phyloP scores from a whole-genome alignment of 306 rosid species.

The Prunus mume region DNA sequence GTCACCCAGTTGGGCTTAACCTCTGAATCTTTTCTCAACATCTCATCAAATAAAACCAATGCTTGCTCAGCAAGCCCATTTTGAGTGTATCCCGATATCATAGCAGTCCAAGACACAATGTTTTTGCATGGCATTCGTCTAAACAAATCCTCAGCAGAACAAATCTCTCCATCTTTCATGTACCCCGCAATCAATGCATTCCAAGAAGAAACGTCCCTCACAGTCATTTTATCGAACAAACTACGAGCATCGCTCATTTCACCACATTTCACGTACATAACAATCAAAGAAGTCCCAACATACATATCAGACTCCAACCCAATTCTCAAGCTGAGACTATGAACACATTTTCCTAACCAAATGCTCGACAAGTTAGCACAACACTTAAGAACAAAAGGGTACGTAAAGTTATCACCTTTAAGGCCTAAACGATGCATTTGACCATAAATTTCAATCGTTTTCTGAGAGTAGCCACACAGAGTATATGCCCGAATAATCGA shows the following conservation, averaged over 20 bases:
- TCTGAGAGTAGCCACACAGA: slow-evolving; percentile 7
- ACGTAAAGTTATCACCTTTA: slow-evolving; percentile 24
- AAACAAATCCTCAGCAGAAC: slow-evolving; percentile 25
- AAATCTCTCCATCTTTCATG: slow-evolving; percentile 24
- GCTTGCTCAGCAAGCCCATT: slow-evolving; percentile 29
- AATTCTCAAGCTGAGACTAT: slow-evolving; percentile 20
- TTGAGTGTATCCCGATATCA: slow-evolving; percentile 28
- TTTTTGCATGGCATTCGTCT: slow-evolving; percentile 8
- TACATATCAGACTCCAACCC: slow-evolving; percentile 23
- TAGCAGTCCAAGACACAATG: slow-evolving; percentile 28
- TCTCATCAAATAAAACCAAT: slow-evolving; percentile 21
- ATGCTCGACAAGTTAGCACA: slow-evolving; percentile 7
- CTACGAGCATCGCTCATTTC: slow-evolving; percentile 15
- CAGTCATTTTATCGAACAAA: slow-evolving; percentile 21
- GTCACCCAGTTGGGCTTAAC: slow-evolving; percentile 33
- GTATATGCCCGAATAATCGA: slow-evolving; percentile 26
- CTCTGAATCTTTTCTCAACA: slow-evolving; percentile 12
- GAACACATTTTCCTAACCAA: slow-evolving; percentile 24
- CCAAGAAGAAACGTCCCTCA: slow-evolving; percentile 18
- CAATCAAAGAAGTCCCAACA: slow-evolving; percentile 28
- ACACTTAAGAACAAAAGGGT: slow-evolving; percentile 25
- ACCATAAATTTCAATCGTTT: slow-evolving; percentile 5
- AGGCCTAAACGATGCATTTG: slow-evolving; percentile 22
- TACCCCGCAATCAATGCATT: slow-evolving; percentile 32
- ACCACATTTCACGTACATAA: slow-evolving; percentile 31